phyloP scores from a whole-genome alignment of 2,329 filamentous ascomycete genomes.

The Drechslerella stenobrocha region DNA sequence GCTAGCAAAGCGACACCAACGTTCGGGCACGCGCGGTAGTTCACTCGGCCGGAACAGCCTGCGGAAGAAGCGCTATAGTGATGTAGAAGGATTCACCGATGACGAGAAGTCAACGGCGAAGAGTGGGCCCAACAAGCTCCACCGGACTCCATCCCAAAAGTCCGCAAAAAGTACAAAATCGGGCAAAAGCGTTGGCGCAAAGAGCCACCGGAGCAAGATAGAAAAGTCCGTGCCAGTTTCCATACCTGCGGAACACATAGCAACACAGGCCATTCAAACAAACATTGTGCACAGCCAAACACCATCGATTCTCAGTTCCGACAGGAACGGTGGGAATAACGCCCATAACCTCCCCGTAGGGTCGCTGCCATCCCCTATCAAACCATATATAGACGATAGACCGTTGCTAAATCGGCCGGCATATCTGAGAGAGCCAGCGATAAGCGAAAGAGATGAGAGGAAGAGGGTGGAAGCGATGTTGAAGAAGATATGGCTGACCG shows the following conservation, averaged over 20 bases:
- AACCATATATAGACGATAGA: constrained; percentile 49
- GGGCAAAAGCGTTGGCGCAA: constrained; percentile 32
- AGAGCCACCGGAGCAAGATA: constrained; percentile 16
- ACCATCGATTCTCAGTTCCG: constrained; percentile 7
- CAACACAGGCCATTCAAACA: constrained; percentile 21
- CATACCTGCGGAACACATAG: constrained; percentile 16
- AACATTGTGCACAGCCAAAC: constrained; percentile 18
- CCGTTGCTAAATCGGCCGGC: constrained; percentile 49
- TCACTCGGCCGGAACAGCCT: constrained; percentile 36
- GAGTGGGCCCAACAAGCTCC: constrained; percentile 24
- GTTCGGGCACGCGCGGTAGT: constrained; percentile 28
- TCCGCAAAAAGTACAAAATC: constrained; percentile 27
- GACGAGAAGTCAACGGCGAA: constrained; percentile 25
- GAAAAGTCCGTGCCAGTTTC: constrained; percentile 13
- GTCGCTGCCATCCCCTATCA: constrained; percentile 50
- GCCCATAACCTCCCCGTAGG: constrained; percentile 50
- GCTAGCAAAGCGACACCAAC: constrained; percentile 19
- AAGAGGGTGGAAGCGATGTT: constrained; percentile 61
- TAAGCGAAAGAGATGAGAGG: constrained; percentile 51
- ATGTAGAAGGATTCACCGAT: constrained; percentile 25
- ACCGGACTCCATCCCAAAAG: constrained; percentile 24
- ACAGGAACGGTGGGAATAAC: constrained; percentile 19
- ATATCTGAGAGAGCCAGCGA: constrained; percentile 50
- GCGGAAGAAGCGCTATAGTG: constrained; percentile 31
- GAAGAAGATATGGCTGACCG: constrained; percentile 83